These are phyloP conservation scores for Leishmania arabica DNA, from an alignment of 208 protist genomes.

Conservation along the genomic window DNA sequence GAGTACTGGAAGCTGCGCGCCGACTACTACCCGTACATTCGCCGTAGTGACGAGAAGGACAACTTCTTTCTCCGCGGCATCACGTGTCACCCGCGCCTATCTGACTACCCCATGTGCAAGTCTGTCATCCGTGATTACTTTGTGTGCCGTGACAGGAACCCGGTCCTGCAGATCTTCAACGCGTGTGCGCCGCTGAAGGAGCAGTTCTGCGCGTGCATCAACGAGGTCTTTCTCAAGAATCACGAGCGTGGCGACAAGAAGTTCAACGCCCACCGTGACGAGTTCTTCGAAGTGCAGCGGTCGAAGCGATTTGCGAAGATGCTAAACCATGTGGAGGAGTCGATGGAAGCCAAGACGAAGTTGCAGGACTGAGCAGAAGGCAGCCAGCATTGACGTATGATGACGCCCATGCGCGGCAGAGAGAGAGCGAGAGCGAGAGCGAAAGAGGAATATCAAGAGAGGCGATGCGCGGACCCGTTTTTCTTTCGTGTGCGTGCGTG, in stretches of 20 bases:
- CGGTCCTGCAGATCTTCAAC: conserved; percentile 75
- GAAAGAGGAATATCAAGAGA: neutral
- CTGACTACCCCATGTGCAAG: conserved; percentile 85
- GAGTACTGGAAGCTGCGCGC: conserved; percentile 85
- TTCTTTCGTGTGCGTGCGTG: neutral
- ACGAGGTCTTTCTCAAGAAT: conserved; percentile 85
- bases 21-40: conserved; percentile 80
- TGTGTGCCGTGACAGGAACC: conserved; percentile 74
- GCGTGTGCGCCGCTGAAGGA: conserved; percentile 82
- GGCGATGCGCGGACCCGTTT: neutral
- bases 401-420: neutral
- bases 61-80: conserved; percentile 86
- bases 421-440: neutral
- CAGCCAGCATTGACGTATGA: neutral
- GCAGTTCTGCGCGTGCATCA: conserved; percentile 87
- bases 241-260: conserved; percentile 81
- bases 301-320: conserved; percentile 65
- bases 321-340: conserved; percentile 61
- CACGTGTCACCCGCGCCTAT: conserved; percentile 76
- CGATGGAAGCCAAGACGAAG: conserved; percentile 60
- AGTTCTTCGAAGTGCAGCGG: conserved; percentile 67
- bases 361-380: conserved; percentile 57
- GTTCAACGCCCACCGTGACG: conserved; percentile 65
- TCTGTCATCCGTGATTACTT: conserved; percentile 86
- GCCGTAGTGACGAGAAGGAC: conserved; percentile 66